Evolutionary conservation across 2,329 filamentous ascomycete species (phyloP).

Genomic region (Penicillium griseofulvum): DNA sequence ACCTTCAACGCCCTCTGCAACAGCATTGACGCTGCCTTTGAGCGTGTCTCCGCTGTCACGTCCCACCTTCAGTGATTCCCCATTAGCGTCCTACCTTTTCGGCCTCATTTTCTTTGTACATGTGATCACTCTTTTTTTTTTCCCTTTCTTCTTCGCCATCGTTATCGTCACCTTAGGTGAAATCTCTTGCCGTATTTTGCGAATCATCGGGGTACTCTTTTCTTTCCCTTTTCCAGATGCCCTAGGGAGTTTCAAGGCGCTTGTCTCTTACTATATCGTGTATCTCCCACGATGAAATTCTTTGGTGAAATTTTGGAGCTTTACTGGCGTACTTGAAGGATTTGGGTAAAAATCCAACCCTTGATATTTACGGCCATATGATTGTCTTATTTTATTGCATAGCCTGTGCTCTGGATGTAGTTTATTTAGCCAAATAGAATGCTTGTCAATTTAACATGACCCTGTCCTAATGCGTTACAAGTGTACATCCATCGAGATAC

Average conservation of each 20-base stretch:
- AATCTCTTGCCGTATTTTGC: slow-evolving; percentile 12
- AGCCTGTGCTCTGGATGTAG: slow-evolving; percentile 8
- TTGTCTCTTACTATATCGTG: slow-evolving; percentile 13
- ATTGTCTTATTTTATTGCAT: slow-evolving; percentile 5
- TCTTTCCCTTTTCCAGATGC: slow-evolving; percentile 3
- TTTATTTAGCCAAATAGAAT: slow-evolving; percentile 13
- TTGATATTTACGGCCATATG: slow-evolving; percentile 9
- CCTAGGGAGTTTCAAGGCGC: slow-evolving; percentile 22
- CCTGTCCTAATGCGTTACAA: no score
- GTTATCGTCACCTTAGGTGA: slow-evolving; percentile 16
- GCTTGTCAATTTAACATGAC: not conserved
- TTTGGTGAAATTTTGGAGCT: slow-evolving; percentile 20
- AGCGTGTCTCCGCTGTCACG: slow-evolving; percentile 41
- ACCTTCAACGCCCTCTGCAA: slow-evolving; percentile 39
- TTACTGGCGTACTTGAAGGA: slow-evolving; percentile 16
- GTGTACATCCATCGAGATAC: not conserved
- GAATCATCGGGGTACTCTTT: slow-evolving; percentile 6
- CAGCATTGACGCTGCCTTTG: slow-evolving; percentile 44
- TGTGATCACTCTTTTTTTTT: slow-evolving; percentile 14
- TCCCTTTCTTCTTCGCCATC: not conserved
- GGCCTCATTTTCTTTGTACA: slow-evolving; percentile 21
- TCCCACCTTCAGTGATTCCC: slow-evolving; percentile 41
- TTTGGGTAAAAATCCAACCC: slow-evolving; percentile 17
- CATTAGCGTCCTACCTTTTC: slow-evolving; percentile 23
- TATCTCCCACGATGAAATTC: slow-evolving; percentile 14